These are phyloP conservation scores for Sporothrix sp. DNA, from an alignment of 2,329 filamentous ascomycete species.

Conservation along the genomic window DNA sequence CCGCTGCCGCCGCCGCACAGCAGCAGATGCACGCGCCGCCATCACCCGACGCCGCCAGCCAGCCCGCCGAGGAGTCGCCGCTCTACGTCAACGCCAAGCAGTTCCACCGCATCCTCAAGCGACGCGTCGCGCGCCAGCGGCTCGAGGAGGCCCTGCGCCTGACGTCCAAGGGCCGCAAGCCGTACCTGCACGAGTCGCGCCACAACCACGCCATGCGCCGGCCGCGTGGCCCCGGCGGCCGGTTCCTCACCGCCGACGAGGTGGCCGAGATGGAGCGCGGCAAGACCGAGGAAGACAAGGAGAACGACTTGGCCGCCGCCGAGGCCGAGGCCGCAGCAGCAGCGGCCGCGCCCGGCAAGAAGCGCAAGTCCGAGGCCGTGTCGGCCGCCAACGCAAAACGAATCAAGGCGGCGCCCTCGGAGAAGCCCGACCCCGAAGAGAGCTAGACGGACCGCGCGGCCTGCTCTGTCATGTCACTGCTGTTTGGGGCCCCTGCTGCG, in stretches of 20 bases:
- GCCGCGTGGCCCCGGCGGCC: constrained; percentile 83
- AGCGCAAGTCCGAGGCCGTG: constrained; percentile 50
- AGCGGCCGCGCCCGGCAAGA: constrained; percentile 29
- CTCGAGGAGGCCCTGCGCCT: constrained; percentile 85
- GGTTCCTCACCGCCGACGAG: constrained; percentile 93
- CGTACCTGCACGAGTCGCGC: constrained; percentile 91
- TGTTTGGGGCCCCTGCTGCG: too few species aligned
- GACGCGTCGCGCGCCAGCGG: constrained; percentile 83
- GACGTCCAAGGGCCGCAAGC: constrained; percentile 91
- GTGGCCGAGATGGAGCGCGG: constrained; percentile 78
- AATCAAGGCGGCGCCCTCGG: constrained; percentile 33
- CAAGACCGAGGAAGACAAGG: constrained; percentile 35
- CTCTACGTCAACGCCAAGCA: constrained; percentile 98
- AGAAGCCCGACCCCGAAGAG: constrained; percentile 26
- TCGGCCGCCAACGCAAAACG: constrained; percentile 44
- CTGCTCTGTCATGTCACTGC: neutral
- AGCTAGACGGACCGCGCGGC: constrained; percentile 8
- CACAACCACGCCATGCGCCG: constrained; percentile 98
- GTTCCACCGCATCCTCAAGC: constrained; percentile 93
- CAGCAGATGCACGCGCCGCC: constrained; percentile 60
- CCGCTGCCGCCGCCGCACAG: constrained; percentile 51
- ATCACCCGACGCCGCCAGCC: constrained; percentile 68
- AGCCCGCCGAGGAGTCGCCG: constrained; percentile 76
- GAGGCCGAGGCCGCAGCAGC: constrained; percentile 15
- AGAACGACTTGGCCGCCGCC: constrained; percentile 22